A percentile compares a stretch with the other conserved stretches of the same genome.
These are phyloP conservation scores for Micromonas commoda DNA, from an alignment of 139 green algal species.

Conservation along the genomic window DNA sequence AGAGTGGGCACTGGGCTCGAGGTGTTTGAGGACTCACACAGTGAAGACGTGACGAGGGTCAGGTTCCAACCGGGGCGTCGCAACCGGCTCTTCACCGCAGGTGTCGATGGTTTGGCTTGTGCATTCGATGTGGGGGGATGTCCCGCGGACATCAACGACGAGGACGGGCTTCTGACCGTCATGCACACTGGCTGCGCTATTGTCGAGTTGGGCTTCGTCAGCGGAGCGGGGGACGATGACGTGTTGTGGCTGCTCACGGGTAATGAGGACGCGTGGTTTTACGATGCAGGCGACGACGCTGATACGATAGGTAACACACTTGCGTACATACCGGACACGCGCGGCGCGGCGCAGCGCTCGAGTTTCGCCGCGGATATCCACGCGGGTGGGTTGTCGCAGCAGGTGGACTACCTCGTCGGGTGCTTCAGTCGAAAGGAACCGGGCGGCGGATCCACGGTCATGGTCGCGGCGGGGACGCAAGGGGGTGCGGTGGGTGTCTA, in stretches of 20 bases:
- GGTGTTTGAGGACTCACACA: slow-evolving; percentile 14
- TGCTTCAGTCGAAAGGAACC: background rate
- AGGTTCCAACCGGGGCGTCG: slow-evolving; percentile 10
- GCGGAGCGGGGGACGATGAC: background rate
- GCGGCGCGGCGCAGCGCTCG: too few relatives aligned
- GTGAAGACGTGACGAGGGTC: slow-evolving; percentile 1
- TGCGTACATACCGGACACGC: background rate
- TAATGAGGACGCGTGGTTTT: background rate
- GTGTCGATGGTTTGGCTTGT: slow-evolving; percentile 4
- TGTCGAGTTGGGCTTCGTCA: background rate
- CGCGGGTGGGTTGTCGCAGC: background rate
- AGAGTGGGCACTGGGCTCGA: background rate
- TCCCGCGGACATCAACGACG: background rate
- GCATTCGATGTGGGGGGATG: background rate
- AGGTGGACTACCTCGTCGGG: slow-evolving; percentile 11
- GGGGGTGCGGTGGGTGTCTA: slow-evolving; percentile 4
- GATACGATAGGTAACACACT: background rate
- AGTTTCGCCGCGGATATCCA: too few relatives aligned
- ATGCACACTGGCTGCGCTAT: background rate
- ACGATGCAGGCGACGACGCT: background rate
- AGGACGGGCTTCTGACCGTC: background rate
- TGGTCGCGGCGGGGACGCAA: background rate
- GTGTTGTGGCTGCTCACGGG: background rate
- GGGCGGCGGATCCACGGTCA: background rate
- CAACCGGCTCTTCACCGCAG: background rate